phyloP scores from a whole-genome alignment of 495 filamentous ascomycete species.

The Penicillium antarcticum region DNA sequence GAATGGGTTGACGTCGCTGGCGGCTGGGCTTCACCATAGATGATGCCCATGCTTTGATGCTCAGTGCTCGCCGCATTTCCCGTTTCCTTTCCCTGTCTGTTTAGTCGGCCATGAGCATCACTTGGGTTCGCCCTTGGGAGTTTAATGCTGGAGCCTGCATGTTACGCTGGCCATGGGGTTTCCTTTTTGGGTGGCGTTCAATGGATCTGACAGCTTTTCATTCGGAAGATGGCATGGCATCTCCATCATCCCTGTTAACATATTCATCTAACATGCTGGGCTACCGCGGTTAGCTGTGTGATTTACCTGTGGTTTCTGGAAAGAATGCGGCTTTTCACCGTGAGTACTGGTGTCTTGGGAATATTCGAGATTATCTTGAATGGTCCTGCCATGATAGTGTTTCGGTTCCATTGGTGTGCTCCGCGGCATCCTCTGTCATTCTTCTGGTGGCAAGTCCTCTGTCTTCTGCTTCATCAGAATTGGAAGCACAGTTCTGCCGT shows the following conservation, averaged over 20 bases:
- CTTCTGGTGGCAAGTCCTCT: too few relatives aligned
- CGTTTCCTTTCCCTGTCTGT: slow-evolving; percentile 31
- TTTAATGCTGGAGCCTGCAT: slow-evolving; percentile 39
- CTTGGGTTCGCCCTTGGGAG: slow-evolving; percentile 34
- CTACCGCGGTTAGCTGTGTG: slow-evolving; percentile 27
- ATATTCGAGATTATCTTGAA: not conserved
- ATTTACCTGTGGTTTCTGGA: slow-evolving; percentile 12
- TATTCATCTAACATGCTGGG: slow-evolving; percentile 44
- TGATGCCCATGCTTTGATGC: not conserved
- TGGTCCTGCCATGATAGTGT: not conserved
- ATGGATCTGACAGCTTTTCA: slow-evolving; percentile 43
- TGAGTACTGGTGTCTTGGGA: not conserved
- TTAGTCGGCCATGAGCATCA: slow-evolving; percentile 37
- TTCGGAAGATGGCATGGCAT: slow-evolving; percentile 35
- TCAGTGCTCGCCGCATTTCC: slow-evolving; percentile 30
- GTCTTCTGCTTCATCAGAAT: not conserved
- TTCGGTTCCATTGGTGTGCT: not conserved
- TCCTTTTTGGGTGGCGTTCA: slow-evolving; percentile 42
- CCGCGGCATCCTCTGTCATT: too few relatives aligned
- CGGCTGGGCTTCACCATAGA: slow-evolving; percentile 77
- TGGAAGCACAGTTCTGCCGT: not conserved
- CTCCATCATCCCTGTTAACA: slow-evolving; percentile 41
- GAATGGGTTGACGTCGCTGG: slow-evolving; percentile 99
- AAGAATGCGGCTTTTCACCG: not conserved
- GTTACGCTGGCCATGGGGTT: slow-evolving; percentile 32